Conservation (phyloP, 257 asterid genomes). For the Solanum etuberosum region DNA sequence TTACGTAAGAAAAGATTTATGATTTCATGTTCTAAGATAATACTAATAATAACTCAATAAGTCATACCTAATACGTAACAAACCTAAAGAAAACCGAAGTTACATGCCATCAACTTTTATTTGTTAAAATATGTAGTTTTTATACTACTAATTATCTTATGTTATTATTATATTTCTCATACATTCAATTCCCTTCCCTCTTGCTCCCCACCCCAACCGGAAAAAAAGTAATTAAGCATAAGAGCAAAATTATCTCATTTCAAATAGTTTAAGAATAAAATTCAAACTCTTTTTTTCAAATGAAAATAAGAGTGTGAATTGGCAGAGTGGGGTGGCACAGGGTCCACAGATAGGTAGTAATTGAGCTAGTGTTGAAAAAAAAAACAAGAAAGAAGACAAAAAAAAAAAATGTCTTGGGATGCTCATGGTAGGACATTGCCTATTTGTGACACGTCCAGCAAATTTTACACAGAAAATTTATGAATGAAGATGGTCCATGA, state of each 20-base stretch:
- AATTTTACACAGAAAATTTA: not conserved
- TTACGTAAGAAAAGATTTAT: too few relatives aligned
- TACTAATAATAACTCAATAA: too few relatives aligned
- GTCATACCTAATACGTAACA: not conserved
- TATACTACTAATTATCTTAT: too few relatives aligned
- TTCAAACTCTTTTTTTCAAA: not conserved
- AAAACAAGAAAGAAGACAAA: not conserved
- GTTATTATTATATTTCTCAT: too few relatives aligned
- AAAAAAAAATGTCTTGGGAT: not conserved
- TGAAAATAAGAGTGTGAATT: not conserved
- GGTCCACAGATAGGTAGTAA: not conserved
- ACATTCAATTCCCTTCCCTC: not conserved
- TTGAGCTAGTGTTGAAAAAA: not conserved
- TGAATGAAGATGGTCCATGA: not conserved
- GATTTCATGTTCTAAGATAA: not conserved
- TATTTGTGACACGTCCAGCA: not conserved
- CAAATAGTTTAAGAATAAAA: not conserved
- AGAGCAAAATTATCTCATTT: too few relatives aligned
- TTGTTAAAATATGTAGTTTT: too few relatives aligned
- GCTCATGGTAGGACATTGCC: not conserved
- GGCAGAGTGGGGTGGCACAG: not conserved
- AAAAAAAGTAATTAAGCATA: too few relatives aligned
- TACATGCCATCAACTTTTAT: not conserved
- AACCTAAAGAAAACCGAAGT: not conserved
- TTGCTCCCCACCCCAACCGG: too few relatives aligned